These are phyloP conservation scores for Heritiera littoralis DNA, from an alignment of 345 rosid species.

Conservation along the genomic window DNA sequence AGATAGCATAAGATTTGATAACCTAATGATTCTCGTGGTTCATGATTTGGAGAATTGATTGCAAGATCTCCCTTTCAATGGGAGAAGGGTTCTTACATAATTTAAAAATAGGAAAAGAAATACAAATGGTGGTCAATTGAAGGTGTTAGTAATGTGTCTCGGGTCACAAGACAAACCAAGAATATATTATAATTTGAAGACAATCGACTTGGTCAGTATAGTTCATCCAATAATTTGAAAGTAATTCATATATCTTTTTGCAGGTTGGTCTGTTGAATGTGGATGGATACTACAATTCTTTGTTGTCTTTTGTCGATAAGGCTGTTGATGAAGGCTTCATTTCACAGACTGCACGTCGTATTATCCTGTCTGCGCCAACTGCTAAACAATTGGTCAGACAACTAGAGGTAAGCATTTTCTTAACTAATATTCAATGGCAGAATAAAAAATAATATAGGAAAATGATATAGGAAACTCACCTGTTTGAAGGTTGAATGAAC, in stretches of 20 bases:
- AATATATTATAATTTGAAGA: neutral
- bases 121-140: constrained; percentile 29
- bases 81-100: constrained; percentile 21
- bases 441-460: neutral
- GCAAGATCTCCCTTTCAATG: constrained; percentile 29
- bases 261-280: constrained; percentile 97
- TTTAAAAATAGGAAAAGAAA: neutral
- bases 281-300: constrained; percentile 86
- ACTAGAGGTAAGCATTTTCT: constrained; percentile 60
- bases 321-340: constrained; percentile 97
- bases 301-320: constrained; percentile 79
- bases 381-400: constrained; percentile 77
- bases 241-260: constrained; percentile 10
- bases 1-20: constrained; percentile 35
- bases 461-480: neutral
- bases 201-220: constrained; percentile 2
- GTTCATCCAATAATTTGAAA: neutral
- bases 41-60: constrained; percentile 22
- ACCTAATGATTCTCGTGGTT: constrained; percentile 22
- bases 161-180: neutral
- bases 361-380: constrained; percentile 82
- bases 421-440: neutral
- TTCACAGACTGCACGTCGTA: constrained; percentile 78
- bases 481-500: neutral
- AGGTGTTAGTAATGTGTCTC: constrained; percentile 7